Base-by-base conservation (phyloP, 176 grass and related monocot genomes). In the Ensete ventricosum region DNA sequence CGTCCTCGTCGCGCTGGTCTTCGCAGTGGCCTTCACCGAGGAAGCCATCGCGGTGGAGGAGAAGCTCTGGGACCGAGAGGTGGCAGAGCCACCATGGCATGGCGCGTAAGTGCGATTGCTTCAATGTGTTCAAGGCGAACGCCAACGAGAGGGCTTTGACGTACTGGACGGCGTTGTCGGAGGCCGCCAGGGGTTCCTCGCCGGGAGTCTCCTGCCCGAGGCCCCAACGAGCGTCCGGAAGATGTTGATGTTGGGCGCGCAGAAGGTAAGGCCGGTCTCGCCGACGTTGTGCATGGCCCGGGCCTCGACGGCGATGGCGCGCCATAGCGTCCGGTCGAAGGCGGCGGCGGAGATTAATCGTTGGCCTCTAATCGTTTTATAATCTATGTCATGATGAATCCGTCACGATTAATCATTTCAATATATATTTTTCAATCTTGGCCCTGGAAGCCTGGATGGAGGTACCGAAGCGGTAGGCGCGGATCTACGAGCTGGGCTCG, bases 401-500 rank as follows among this genome's bases (percentile, higher is more conserved):
- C 29, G 29, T 4, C 29, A 34, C 29, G 29, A 34, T 34, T 34
- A 34, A 34, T 34, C 29, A 34, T 34, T 34, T 34, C 29, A 34
- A 34, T 34, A 34, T 3, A 34, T 34, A 34, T 34, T 34, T 34
- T 4, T 34, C 2, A 34, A 34, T 34, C 29, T 34, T 34, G 4
- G 29, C 3, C 29, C 76, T 99, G 29, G 95, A 99, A 84, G 84
- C 81, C 74, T 99, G 88, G 95, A 99, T 99, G 95, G 90, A 99
- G 82, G 79, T 99, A 55, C 95, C 94, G 86, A 99, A 94, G 76
- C 80, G 84, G 14, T 90, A 99, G 78, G 82, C 88, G 19, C 74
- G 95, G 82, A 99, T 99, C 50, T 94, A 99, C 76, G 95, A 94
- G 87, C 84, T 94, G 3, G 95, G 95, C 0, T 99, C 90, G 7